A percentile compares a stretch with the other conserved stretches of the same genome.
Conservation (phyloP, 441 rosid species). For the Populus tomentosa region DNA sequence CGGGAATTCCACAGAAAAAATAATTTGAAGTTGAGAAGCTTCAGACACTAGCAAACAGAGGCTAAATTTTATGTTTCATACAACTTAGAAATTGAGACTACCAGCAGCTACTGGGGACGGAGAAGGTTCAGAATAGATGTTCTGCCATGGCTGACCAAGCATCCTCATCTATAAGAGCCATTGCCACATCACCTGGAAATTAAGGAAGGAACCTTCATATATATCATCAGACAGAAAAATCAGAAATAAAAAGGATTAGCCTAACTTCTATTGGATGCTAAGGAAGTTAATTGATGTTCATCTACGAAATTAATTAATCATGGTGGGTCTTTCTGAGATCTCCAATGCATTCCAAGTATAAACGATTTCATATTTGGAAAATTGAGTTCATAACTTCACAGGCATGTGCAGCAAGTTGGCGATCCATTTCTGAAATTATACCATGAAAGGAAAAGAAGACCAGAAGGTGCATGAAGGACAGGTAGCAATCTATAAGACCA, state of each 20-base stretch:
- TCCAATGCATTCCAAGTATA: no score
- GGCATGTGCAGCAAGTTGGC: no score
- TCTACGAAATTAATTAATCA: no score
- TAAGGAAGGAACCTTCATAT: constrained; percentile 83
- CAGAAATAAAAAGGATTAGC: constrained; percentile 17
- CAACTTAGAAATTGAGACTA: constrained; percentile 22
- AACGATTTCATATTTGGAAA: no score
- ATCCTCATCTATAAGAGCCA: constrained; percentile 92
- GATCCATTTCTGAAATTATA: no score
- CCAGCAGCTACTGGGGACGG: constrained; percentile 98
- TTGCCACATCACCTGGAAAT: constrained; percentile 86
- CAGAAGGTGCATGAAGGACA: no score
- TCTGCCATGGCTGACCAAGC: constrained; percentile 87
- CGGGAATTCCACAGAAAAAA: constrained; percentile 21
- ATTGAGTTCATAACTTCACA: no score
- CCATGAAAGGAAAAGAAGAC: no score
- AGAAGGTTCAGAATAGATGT: constrained; percentile 82
- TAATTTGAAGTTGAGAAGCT: constrained; percentile 4
- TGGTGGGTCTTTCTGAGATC: no score
- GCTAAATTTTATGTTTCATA: constrained; percentile 1
- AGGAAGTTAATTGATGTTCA: no score
- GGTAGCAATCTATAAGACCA: no score
- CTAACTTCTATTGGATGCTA: neutral
- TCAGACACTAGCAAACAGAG: constrained; percentile 11
- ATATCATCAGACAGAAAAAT: constrained; percentile 32